phyloP scores from a whole-genome alignment of 2,329 filamentous ascomycete genomes.

The Domatiomyces globalis region DNA sequence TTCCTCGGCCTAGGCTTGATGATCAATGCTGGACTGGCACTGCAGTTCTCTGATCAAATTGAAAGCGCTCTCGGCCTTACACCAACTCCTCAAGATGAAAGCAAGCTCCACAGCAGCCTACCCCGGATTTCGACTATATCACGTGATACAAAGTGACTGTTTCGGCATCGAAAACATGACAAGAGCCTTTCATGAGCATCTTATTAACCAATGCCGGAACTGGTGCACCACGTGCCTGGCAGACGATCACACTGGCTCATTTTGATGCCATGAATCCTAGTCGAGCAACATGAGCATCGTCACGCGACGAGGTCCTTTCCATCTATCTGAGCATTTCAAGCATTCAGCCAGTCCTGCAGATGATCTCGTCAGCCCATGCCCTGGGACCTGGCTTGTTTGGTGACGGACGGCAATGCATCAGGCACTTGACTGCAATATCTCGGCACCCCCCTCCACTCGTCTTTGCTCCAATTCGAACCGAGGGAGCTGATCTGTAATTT shows the following conservation, averaged over 20 bases:
- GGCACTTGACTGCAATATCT: no score
- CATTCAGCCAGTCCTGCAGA: background rate
- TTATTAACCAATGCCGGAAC: background rate
- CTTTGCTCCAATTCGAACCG: no score
- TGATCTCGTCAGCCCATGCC: background rate
- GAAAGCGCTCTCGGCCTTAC: conserved; percentile 15
- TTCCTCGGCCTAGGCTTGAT: conserved; percentile 16
- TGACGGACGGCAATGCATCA: background rate
- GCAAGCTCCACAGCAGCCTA: conserved; percentile 1
- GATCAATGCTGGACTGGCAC: conserved; percentile 14
- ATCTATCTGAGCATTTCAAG: no score
- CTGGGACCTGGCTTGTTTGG: background rate
- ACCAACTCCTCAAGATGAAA: conserved; percentile 6
- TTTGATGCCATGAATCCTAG: background rate
- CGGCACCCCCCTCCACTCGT: no score
- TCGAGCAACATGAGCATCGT: background rate
- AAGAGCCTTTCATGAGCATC: no score
- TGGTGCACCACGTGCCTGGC: no score
- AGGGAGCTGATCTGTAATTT: no score
- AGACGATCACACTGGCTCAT: background rate
- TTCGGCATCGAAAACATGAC: background rate
- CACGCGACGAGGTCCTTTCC: background rate
- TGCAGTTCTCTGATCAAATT: conserved; percentile 17
- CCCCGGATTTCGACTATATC: background rate
- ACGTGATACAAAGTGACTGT: background rate